phyloP scores from a whole-genome alignment of 352 stramenopile genomes.

The Pythium periplocum region DNA sequence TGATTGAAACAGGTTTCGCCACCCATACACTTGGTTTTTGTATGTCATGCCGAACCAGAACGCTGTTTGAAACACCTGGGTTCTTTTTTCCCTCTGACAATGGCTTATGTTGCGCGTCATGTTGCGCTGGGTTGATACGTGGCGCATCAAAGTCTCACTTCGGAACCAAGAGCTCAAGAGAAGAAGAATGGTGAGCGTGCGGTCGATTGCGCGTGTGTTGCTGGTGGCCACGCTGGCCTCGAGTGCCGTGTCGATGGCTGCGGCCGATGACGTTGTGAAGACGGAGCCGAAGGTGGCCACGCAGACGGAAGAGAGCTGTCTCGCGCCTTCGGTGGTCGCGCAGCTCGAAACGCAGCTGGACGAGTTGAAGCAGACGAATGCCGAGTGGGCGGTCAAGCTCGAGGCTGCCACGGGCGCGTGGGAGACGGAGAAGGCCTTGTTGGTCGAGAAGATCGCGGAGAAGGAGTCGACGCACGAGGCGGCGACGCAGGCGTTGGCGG shows the following conservation, averaged over 20 bases:
- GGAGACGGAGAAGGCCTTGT: conserved; percentile 25
- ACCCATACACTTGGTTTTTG: conserved; percentile 11
- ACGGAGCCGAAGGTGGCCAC: conserved; percentile 15
- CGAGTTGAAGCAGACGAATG: conserved; percentile 32
- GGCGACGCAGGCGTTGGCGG: conserved; percentile 14
- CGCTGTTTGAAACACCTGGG: conserved; percentile 13
- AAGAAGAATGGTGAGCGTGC: conserved; percentile 30
- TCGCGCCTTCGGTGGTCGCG: conserved; percentile 32
- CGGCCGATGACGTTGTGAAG: conserved; percentile 14
- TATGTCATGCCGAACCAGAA: conserved; percentile 1
- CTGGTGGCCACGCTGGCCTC: conserved; percentile 30
- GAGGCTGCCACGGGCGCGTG: conserved; percentile 26
- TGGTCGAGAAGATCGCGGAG: conserved; percentile 20
- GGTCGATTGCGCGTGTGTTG: conserved; percentile 28
- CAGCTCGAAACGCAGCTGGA: conserved; percentile 42
- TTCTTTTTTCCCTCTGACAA: conserved; percentile 17
- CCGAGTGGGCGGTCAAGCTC: conserved; percentile 32
- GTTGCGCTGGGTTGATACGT: conserved; percentile 17
- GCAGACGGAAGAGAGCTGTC: conserved; percentile 10
- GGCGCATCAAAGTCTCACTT: conserved; percentile 17
- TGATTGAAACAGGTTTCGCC: conserved; percentile 10
- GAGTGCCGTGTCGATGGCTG: conserved; percentile 7
- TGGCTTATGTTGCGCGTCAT: conserved; percentile 1
- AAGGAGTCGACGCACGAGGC: conserved; percentile 19
- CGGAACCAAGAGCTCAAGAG: conserved; percentile 4